Evolutionary conservation across 768 basidiomycete species (phyloP), one percentile per base, ranked within the genome.

Genomic region (Termitomyces sp.): DNA sequence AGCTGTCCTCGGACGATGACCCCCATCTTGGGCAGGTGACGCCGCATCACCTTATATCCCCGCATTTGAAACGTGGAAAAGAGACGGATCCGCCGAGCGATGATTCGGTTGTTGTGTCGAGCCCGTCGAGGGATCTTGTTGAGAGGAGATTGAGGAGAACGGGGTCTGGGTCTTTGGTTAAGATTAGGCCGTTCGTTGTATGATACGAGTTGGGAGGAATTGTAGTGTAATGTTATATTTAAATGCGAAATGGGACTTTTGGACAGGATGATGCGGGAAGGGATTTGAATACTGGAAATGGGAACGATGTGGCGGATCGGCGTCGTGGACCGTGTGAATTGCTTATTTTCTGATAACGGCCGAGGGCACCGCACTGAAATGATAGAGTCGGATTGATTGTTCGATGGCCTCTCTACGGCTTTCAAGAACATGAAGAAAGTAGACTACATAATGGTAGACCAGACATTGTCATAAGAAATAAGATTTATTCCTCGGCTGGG

Each of bases 21-120:
- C 79, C 77, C 0, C 75, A 77, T 58, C 57, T 81, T 27, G 85
- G 86, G 0, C 84, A 87, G 66, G 83, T 88, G 17, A 88, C 85
- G 0, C 86, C 87, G n/a, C 79, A 80, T 58, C 83, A 84, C 62
- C 68, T 89, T 32, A 79, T 82, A 39, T 90, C 87, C 8, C 85
- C 87, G 6, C 76, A 73, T 21, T 68, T 79, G 41, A 80, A 76
- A 35, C 76, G 78, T 40, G 60, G 67, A 21, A 66, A 70, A 58
- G 63, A 74, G 52, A 67, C 70, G 32, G 75, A 79, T 54, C 69
- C 70, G 1, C 70, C 73, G 4, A 79, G 79, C 63, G 83, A 84
- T 60, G 78, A 79, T 63, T 75, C 74, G 7, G 68, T 61, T 2
- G 59, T 73, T 64, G 71, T 73, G 16, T 69, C 70, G 25, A 83